Conservation (phyloP, 495 filamentous ascomycete genomes). For the Aspergillus avenaceus region DNA sequence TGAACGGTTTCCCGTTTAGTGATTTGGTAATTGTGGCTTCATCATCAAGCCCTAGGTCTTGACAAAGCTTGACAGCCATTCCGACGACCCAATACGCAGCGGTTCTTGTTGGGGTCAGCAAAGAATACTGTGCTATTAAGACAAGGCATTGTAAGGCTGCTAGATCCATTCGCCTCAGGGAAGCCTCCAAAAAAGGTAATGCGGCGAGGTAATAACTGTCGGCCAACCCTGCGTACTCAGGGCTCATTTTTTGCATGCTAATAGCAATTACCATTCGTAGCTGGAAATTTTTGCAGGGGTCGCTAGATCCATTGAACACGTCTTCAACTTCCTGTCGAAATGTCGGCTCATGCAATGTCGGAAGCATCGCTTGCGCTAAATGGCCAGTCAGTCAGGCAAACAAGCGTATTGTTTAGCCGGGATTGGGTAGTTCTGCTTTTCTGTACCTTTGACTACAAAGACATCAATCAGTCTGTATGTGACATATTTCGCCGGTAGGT, state of each 20-base stretch:
- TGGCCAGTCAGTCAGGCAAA: constrained; percentile 4
- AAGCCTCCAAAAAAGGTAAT: constrained; percentile 70
- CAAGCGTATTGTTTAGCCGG: constrained; percentile 3
- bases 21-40: constrained; percentile 73
- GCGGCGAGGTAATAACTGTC: constrained; percentile 91
- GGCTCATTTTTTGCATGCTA: constrained; percentile 82
- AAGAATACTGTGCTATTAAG: constrained; percentile 85
- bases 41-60: constrained; percentile 78
- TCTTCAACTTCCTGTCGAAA: constrained; percentile 73
- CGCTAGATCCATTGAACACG: constrained; percentile 69
- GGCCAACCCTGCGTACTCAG: constrained; percentile 75
- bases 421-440: constrained; percentile 3
- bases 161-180: constrained; percentile 75
- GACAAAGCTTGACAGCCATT: constrained; percentile 76
- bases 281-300: constrained; percentile 81
- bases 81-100: constrained; percentile 90
- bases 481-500: constrained; percentile 61
- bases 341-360: constrained; percentile 76
- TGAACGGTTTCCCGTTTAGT: constrained; percentile 39
- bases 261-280: constrained; percentile 87
- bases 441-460: constrained; percentile 72
- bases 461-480: constrained; percentile 72
- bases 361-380: constrained; percentile 78
- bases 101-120: constrained; percentile 84
- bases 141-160: constrained; percentile 86